Evolutionary conservation across 768 basidiomycete genomes (phyloP).

Genomic region (Calocybe cyanea): DNA sequence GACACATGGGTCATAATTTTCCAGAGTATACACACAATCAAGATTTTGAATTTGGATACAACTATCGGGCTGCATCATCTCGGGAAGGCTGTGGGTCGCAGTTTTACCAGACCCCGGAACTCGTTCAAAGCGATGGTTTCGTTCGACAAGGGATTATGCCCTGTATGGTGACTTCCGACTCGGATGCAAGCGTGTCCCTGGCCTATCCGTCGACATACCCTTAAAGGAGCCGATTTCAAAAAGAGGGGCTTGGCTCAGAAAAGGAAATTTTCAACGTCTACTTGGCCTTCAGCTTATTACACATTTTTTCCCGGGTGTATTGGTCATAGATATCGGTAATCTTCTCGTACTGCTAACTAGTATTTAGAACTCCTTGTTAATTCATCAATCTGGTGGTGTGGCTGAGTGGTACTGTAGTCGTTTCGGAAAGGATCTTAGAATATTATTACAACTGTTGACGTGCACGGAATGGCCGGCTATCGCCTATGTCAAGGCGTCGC

Average conservation of each 20-base stretch:
- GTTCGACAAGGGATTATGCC: slow-evolving; percentile 3
- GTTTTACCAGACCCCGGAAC: slow-evolving; percentile 6
- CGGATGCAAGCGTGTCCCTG: slow-evolving; percentile 8
- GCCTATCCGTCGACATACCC: slow-evolving; percentile 9
- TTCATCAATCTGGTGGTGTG: no score
- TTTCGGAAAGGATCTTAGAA: no score
- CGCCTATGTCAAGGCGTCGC: no score
- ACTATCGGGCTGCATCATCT: no score
- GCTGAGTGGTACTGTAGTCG: no score
- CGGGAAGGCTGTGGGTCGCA: slow-evolving; percentile 12
- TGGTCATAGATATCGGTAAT: neutral
- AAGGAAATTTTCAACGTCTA: slow-evolving; percentile 1
- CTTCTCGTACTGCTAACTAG: no score
- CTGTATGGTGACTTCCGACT: neutral
- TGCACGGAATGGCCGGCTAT: no score
- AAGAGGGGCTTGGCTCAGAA: neutral
- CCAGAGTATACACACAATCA: no score
- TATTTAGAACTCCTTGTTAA: no score
- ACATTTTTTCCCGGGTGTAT: neutral
- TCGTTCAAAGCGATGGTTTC: slow-evolving; percentile 5
- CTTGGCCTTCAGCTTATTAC: neutral
- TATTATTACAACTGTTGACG: no score
- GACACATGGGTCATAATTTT: neutral
- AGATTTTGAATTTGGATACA: no score
- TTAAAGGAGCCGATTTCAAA: neutral